Evolutionary conservation across 2,329 filamentous ascomycete genomes (phyloP).

Genomic region (Talaromyces sp.): DNA sequence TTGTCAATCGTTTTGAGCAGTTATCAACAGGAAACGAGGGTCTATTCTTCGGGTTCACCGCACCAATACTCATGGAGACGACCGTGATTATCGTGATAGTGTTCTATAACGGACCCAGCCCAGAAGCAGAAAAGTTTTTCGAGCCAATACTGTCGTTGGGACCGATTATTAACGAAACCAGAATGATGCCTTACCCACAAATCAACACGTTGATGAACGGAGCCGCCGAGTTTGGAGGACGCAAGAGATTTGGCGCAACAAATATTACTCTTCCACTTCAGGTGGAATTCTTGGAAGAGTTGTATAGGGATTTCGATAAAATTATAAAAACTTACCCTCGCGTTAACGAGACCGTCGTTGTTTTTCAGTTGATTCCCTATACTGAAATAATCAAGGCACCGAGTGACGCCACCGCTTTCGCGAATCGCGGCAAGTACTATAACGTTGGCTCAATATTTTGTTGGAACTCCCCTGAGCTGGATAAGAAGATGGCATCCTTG

Average conservation of each 20-base stretch:
- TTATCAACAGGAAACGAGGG: conserved; percentile 43
- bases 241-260: conserved; percentile 41
- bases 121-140: conserved; percentile 34
- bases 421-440: conserved; percentile 1
- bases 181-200: conserved; percentile 38
- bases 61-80: conserved; percentile 51
- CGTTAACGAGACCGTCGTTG: conserved; percentile 25
- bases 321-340: conserved; percentile 25
- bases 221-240: conserved; percentile 34
- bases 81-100: conserved; percentile 44
- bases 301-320: conserved; percentile 27
- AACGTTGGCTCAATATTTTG: conserved; percentile 2
- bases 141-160: conserved; percentile 34
- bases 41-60: conserved; percentile 54
- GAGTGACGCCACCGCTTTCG: conserved; percentile 38
- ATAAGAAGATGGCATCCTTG: conserved; percentile 45
- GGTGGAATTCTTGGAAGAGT: conserved; percentile 26
- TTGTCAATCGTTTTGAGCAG: conserved; percentile 51
- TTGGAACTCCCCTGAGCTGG: background rate
- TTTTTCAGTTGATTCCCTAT: conserved; percentile 43
- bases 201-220: conserved; percentile 39
- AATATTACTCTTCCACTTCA: conserved; percentile 43
- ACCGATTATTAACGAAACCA: conserved; percentile 33
- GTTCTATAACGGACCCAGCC: conserved; percentile 33
- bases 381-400: conserved; percentile 34